A percentile compares a stretch with the other conserved stretches of the same genome.
These are phyloP conservation scores for Hypoxylon lienhwacheense DNA, from an alignment of 495 filamentous ascomycete species.

Conservation along the genomic window DNA sequence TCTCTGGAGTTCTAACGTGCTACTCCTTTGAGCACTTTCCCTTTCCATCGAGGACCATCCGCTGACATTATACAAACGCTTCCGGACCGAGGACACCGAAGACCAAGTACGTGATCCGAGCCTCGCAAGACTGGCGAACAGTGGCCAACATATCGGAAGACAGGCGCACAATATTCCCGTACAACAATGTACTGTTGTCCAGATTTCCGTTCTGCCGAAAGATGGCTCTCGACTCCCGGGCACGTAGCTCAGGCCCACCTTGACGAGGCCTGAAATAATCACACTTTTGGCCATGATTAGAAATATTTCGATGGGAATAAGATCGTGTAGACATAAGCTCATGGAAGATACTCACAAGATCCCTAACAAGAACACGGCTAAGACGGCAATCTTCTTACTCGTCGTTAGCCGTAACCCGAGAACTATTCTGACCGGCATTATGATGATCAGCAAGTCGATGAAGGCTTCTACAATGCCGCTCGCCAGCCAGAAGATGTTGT, in stretches of 20 bases:
- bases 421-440: conserved; percentile 8
- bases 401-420: conserved; percentile 1
- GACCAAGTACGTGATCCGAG: neutral
- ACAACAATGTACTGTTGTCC: conserved; percentile 14
- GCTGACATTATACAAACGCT: conserved; percentile 8
- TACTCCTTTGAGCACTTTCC: neutral
- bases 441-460: conserved; percentile 10
- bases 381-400: conserved; percentile 12
- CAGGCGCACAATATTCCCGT: conserved; percentile 22
- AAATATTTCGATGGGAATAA: neutral
- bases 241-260: conserved; percentile 1
- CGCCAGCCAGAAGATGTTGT: conserved; percentile 5
- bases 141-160: conserved; percentile 20
- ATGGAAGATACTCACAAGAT: conserved; percentile 7
- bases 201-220: conserved; percentile 5
- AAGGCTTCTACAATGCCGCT: conserved; percentile 12
- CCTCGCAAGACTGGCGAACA: neutral
- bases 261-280: conserved; percentile 11
- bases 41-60: conserved; percentile 7
- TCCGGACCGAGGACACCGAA: neutral
- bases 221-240: conserved; percentile 1
- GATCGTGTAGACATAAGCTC: too few species aligned
- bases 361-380: conserved; percentile 4
- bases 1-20: too few species aligned
- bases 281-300: neutral